A percentile compares a stretch with the other conserved stretches of the same genome.
These are phyloP conservation scores for Heliophila coronopifolia DNA, from an alignment of 441 rosid genomes.

Conservation along the genomic window DNA sequence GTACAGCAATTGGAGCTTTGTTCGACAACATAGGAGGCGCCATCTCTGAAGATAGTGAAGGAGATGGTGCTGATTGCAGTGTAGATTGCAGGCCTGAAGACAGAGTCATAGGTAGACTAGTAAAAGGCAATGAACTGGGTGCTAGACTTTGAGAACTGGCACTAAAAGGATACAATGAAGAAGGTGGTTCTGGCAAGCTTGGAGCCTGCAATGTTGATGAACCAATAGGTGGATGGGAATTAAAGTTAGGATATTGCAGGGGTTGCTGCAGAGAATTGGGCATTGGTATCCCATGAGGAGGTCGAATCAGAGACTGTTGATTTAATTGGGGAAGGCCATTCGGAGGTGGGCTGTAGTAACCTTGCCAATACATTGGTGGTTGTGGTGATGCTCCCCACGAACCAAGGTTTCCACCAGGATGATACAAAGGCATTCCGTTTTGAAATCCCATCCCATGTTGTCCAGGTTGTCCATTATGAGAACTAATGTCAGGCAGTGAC, in stretches of 20 bases:
- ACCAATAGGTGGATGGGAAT: slow-evolving; percentile 44
- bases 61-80: slow-evolving; percentile 41
- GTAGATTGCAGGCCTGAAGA: slow-evolving; percentile 23
- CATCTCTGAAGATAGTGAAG: slow-evolving; percentile 52
- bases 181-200: slow-evolving; percentile 46
- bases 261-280: slow-evolving; percentile 64
- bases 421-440: slow-evolving; percentile 67
- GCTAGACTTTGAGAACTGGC: slow-evolving; percentile 18
- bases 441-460: slow-evolving; percentile 62
- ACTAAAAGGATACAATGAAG: slow-evolving; percentile 37
- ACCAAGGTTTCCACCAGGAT: slow-evolving; percentile 69
- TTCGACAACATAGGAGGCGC: slow-evolving; percentile 40
- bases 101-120: slow-evolving; percentile 19
- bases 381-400: slow-evolving; percentile 77
- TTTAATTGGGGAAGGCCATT: slow-evolving; percentile 70
- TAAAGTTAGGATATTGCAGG: slow-evolving; percentile 64
- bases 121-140: slow-evolving; percentile 24
- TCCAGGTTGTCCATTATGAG: slow-evolving; percentile 49
- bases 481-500: slow-evolving; percentile 44
- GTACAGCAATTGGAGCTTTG: slow-evolving; percentile 38
- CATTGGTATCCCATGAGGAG: slow-evolving; percentile 67
- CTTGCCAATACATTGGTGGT: slow-evolving; percentile 79
- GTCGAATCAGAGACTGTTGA: slow-evolving; percentile 71
- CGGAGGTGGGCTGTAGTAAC: slow-evolving; percentile 69
- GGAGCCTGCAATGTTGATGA: slow-evolving; percentile 41